phyloP scores from a whole-genome alignment of 805 yeast species.

The Zygosaccharomyces kombuchaensis region DNA sequence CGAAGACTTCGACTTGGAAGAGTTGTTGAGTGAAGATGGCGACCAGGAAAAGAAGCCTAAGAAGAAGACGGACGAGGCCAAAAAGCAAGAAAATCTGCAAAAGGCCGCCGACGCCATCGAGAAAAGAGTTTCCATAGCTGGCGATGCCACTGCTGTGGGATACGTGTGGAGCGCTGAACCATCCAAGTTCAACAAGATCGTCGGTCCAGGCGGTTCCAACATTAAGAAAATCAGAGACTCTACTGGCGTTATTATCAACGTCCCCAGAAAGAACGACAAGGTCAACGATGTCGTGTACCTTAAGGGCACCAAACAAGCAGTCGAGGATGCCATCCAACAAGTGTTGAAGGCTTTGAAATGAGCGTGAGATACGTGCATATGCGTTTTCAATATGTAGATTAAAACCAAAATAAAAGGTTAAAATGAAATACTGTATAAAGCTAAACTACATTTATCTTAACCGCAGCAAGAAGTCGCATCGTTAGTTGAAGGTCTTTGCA shows the following conservation, averaged over 20 bases:
- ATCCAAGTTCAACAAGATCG: constrained; percentile 51
- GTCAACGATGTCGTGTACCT: constrained; percentile 51
- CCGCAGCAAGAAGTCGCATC: constrained; percentile 41
- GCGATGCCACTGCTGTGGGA: constrained; percentile 46
- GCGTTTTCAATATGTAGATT: constrained; percentile 3
- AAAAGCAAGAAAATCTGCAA: constrained; percentile 44
- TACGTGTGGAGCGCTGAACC: constrained; percentile 59
- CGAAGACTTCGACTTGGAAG: constrained; percentile 33
- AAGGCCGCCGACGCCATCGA: constrained; percentile 39
- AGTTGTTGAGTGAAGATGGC: constrained; percentile 31
- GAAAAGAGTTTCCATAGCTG: constrained; percentile 45
- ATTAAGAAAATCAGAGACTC: constrained; percentile 56
- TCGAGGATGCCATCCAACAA: constrained; percentile 45
- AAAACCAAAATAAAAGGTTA: neutral
- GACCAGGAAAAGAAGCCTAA: constrained; percentile 48
- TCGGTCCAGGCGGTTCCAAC: constrained; percentile 74
- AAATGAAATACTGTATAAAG: constrained; percentile 3
- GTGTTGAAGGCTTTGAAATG: constrained; percentile 30
- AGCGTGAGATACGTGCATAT: neutral
- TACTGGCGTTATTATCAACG: constrained; percentile 53
- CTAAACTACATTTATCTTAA: constrained; percentile 12
- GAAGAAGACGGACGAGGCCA: constrained; percentile 38
- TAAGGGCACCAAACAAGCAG: constrained; percentile 55
- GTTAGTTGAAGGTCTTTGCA: constrained; percentile 43
- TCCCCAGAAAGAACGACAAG: constrained; percentile 57